Conservation (phyloP, 2,329 filamentous ascomycete genomes). For the Colletotrichum neosansevieriae region DNA sequence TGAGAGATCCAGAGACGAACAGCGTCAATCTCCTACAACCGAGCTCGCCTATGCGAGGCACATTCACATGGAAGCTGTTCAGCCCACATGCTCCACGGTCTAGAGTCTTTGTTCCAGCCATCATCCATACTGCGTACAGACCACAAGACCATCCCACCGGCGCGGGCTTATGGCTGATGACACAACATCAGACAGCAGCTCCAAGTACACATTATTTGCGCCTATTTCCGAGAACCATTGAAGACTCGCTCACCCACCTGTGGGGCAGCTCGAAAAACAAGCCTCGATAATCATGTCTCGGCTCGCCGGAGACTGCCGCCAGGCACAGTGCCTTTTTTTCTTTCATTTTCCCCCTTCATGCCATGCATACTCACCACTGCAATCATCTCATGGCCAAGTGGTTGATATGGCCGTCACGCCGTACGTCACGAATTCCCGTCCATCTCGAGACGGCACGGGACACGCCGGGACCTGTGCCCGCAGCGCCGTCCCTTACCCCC, state of each 20-base stretch:
- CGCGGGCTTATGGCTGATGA: no score
- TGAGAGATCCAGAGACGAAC: no score
- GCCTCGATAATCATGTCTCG: not conserved
- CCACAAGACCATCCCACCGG: no score
- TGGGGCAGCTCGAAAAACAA: not conserved
- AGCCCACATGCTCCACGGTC: no score
- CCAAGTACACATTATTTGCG: not conserved
- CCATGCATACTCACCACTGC: conserved; percentile 8
- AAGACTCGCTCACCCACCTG: not conserved
- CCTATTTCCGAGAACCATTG: conserved; percentile 7
- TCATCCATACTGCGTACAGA: no score
- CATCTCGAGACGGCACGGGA: not conserved
- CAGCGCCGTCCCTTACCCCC: not conserved
- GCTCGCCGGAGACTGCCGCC: conserved; percentile 15
- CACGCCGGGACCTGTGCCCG: not conserved
- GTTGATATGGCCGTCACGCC: not conserved
- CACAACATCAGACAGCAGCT: no score
- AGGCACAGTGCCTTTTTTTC: not conserved
- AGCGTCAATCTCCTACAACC: no score
- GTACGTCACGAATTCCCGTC: conserved; percentile 4
- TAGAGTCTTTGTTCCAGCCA: no score
- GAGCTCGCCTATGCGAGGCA: no score
- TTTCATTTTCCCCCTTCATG: not conserved
- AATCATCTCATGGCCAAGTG: no score
- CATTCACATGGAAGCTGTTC: no score